Conservation (phyloP, 805 yeast genomes). For the Maudiozyma barnettii region DNA sequence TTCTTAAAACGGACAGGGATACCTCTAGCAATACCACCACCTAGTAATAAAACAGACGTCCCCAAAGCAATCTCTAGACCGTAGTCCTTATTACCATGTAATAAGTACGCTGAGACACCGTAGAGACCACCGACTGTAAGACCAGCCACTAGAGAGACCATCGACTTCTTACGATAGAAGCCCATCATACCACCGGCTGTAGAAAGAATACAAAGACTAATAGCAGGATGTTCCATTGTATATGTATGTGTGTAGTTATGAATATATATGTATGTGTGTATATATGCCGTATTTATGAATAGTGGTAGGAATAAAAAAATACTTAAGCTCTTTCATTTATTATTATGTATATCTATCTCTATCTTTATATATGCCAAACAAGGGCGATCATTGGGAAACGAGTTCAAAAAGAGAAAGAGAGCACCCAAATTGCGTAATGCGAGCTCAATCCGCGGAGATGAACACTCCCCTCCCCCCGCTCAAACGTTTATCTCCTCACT, state of each 20-base stretch:
- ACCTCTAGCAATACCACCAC: conserved; percentile 69
- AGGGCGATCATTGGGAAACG: too few relatives aligned
- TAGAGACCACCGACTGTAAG: conserved; percentile 46
- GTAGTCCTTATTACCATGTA: conserved; percentile 61
- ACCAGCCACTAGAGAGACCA: conserved; percentile 79
- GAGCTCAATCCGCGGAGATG: too few relatives aligned
- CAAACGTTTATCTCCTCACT: too few relatives aligned
- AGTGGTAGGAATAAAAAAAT: background rate
- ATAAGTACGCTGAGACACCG: conserved; percentile 66
- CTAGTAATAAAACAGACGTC: conserved; percentile 53
- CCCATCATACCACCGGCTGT: conserved; percentile 67
- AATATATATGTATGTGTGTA: background rate
- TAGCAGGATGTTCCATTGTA: conserved; percentile 65
- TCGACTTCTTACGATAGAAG: conserved; percentile 55
- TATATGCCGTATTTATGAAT: background rate
- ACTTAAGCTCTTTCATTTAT: too few relatives aligned
- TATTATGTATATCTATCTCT: too few relatives aligned
- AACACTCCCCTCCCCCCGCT: too few relatives aligned
- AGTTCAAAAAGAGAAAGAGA: too few relatives aligned
- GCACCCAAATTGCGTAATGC: too few relatives aligned
- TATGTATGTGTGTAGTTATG: background rate
- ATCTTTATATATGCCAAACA: too few relatives aligned
- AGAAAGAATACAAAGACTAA: conserved; percentile 58
- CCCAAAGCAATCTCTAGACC: conserved; percentile 77
- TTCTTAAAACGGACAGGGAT: conserved; percentile 48